Evolutionary conservation across 495 filamentous ascomycete species (phyloP).

Genomic region (Neurospora sp.): DNA sequence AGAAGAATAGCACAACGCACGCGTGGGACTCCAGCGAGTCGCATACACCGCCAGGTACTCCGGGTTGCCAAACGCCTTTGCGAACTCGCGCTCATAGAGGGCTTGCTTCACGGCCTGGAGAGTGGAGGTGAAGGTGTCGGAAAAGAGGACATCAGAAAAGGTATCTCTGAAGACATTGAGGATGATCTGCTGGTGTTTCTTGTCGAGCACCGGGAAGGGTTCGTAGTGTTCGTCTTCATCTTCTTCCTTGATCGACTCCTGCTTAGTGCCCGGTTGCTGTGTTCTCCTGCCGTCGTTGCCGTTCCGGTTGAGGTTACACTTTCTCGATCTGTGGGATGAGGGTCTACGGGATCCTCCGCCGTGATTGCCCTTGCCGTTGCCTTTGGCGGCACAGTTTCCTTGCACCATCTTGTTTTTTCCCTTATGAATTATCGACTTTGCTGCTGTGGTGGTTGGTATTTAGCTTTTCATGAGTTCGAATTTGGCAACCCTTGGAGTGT

Average conservation of each 20-base stretch:
- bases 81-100: constrained; percentile 77
- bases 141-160: constrained; percentile 38
- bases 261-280: not conserved
- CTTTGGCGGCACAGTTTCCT: not conserved
- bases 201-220: constrained; percentile 7
- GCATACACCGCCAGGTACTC: constrained; percentile 71
- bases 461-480: not conserved
- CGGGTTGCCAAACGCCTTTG: constrained; percentile 59
- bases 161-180: constrained; percentile 66
- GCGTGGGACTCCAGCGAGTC: constrained; percentile 72
- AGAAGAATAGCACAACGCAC: constrained; percentile 68
- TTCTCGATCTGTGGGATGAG: not conserved
- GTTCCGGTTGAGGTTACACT: not conserved
- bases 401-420: not conserved
- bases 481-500: not conserved
- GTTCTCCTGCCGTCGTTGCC: not conserved
- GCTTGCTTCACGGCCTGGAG: constrained; percentile 77
- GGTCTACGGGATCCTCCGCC: not conserved
- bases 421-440: no score
- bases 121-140: constrained; percentile 26
- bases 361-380: not conserved
- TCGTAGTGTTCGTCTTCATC: constrained; percentile 6
- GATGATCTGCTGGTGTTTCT: constrained; percentile 56
- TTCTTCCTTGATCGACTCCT: not conserved
- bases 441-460: not conserved